Conservation (phyloP, 768 basidiomycete genomes). For the Podaxis sp. region DNA sequence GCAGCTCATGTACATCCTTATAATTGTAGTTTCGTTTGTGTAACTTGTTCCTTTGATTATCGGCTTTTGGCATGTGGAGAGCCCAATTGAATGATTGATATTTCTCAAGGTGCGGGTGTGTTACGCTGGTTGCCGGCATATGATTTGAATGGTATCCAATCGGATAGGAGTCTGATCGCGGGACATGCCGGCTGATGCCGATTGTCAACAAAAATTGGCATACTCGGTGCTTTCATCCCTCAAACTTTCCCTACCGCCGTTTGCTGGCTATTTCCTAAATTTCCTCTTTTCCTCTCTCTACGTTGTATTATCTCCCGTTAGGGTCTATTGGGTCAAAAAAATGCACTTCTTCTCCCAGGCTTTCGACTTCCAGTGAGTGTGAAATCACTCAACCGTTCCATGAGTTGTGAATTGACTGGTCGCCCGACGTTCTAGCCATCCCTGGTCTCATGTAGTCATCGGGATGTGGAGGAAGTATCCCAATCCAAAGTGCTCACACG, state of each 20-base stretch:
- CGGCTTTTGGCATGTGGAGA: no score
- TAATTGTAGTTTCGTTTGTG: neutral
- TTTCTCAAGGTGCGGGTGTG: neutral
- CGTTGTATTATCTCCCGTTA: conserved; percentile 8
- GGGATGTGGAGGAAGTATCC: conserved; percentile 97
- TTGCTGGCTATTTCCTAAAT: neutral
- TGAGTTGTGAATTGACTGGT: conserved; percentile 15
- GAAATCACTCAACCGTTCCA: conserved; percentile 2
- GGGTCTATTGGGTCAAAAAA: conserved; percentile 11
- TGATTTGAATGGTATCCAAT: neutral
- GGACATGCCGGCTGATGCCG: conserved; percentile 6
- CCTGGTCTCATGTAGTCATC: conserved; percentile 88
- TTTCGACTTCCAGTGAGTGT: conserved; percentile 79
- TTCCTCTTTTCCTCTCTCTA: conserved; percentile 1
- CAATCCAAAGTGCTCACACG: conserved; percentile 87
- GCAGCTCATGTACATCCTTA: neutral
- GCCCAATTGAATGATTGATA: neutral
- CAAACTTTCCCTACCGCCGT: neutral
- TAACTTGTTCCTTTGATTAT: no score
- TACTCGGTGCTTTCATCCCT: conserved; percentile 6
- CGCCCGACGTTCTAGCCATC: conserved; percentile 48
- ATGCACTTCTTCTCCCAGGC: conserved; percentile 88
- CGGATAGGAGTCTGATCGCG: neutral
- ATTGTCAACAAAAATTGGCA: conserved; percentile 4
- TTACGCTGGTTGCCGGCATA: neutral